These are phyloP conservation scores for Hypoxylon sp. DNA, from an alignment of 2,329 filamentous ascomycete species.

Conservation along the genomic window DNA sequence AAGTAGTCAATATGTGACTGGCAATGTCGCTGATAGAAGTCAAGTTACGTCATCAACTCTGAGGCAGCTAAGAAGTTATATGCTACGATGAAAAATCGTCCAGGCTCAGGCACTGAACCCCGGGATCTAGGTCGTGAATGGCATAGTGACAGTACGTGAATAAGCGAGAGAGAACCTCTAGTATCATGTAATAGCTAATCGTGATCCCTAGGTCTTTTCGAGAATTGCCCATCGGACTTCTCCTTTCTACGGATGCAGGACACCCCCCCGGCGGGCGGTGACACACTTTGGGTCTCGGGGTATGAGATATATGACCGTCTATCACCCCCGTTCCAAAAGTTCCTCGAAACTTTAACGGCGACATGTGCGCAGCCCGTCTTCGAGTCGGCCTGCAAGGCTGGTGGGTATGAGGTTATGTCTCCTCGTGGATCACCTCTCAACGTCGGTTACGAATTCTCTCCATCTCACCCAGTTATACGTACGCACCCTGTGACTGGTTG, in stretches of 20 bases:
- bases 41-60: constrained; percentile 57
- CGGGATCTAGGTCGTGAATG: constrained; percentile 55
- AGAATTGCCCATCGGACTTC: constrained; percentile 54
- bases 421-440: constrained; percentile 67
- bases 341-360: constrained; percentile 64
- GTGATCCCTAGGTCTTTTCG: constrained; percentile 49
- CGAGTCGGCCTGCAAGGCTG: constrained; percentile 56
- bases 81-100: constrained; percentile 56
- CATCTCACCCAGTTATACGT: constrained; percentile 70
- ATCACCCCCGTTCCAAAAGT: constrained; percentile 62
- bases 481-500: constrained; percentile 76
- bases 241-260: constrained; percentile 54
- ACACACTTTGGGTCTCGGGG: constrained; percentile 60
- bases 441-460: constrained; percentile 62
- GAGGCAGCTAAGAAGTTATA: constrained; percentile 56
- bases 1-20: not conserved
- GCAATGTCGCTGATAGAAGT: constrained; percentile 5
- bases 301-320: constrained; percentile 64
- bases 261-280: constrained; percentile 55
- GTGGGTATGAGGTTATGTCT: constrained; percentile 59
- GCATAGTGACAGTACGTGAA: constrained; percentile 55
- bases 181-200: not conserved
- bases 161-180: not conserved
- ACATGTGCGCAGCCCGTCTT: constrained; percentile 59
- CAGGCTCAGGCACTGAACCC: constrained; percentile 48